Evolutionary conservation across 768 basidiomycete genomes (phyloP), one percentile per base, ranked within the genome.

Genomic region (Tulasnella sp.): DNA sequence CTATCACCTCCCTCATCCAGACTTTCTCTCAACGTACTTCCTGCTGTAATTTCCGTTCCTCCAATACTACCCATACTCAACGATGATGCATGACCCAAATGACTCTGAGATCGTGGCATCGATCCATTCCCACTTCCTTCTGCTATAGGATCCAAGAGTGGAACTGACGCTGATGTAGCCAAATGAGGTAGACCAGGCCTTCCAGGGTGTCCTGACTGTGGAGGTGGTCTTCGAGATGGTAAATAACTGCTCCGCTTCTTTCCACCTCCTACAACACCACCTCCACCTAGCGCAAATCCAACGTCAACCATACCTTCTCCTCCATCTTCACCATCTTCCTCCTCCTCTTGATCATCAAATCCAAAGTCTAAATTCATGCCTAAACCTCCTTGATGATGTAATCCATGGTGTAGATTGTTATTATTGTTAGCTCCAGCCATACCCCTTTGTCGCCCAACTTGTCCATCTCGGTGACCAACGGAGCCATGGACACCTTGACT

Each of bases 221-320:
- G n/a, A n/a, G n/a, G n/a, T n/a, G n/a, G n/a, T n/a, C n/a, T n/a
- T n/a, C n/a, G n/a, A n/a, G n/a, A n/a, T n/a, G n/a, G n/a, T n/a
- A n/a, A n/a, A n/a, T n/a, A n/a, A n/a, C n/a, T n/a, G n/a, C n/a
- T n/a, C n/a, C n/a, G n/a, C n/a, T n/a, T n/a, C n/a, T n/a, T n/a
- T n/a, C n/a, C n/a, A n/a, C n/a, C n/a, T n/a, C n/a, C n/a, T n/a
- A n/a, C n/a, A n/a, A n/a, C n/a, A n/a, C n/a, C n/a, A 33, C 48
- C 34, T 7, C 28, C 13, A 2, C 37, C 37, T 54, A 79, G 70
- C 3, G 74, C 81, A 45, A 68, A 60, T 51, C 69, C 77, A 46
- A 81, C 69, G 53, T 76, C 78, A 31, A 81, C 72, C 41, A 81
- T 64, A 50, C 79, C 80, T 53, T 71, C 69, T 20, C 62, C 64